phyloP scores from a whole-genome alignment of 2,329 filamentous ascomycete species.

The Alternaria conjuncta region DNA sequence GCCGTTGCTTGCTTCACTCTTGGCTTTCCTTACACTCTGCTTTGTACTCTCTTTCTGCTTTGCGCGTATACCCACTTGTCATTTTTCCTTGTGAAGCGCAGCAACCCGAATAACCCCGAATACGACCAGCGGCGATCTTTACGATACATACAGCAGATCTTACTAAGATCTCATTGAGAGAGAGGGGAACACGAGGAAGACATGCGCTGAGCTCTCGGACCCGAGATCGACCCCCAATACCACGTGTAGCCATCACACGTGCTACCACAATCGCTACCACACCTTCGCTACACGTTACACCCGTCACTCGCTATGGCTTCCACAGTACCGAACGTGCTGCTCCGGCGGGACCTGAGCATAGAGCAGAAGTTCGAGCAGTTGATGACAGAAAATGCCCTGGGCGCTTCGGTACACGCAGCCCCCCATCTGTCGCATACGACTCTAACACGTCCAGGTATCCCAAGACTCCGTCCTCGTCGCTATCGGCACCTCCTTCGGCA shows the following conservation, averaged over 20 bases:
- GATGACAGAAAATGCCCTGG: slow-evolving; percentile 40
- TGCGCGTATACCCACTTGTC: neutral
- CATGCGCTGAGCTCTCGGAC: neutral
- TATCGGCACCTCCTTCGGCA: slow-evolving; percentile 77
- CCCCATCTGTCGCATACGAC: neutral
- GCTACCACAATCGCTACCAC: neutral
- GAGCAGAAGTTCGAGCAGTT: slow-evolving; percentile 40
- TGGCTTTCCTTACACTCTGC: neutral
- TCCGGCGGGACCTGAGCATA: slow-evolving; percentile 38
- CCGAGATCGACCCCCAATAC: neutral
- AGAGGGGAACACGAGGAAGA: neutral
- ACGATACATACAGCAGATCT: neutral
- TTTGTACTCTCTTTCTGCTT: neutral
- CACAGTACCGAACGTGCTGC: slow-evolving; percentile 17
- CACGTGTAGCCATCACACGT: neutral
- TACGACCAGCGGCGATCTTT: neutral
- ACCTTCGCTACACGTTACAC: slow-evolving; percentile 5
- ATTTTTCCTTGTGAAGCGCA: neutral
- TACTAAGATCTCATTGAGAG: neutral
- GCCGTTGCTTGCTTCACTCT: neutral
- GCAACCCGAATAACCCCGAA: neutral
- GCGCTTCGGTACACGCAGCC: slow-evolving; percentile 24
- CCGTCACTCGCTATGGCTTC: slow-evolving; percentile 29
- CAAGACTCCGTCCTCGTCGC: slow-evolving; percentile 76
- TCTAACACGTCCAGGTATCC: slow-evolving; percentile 55